Evolutionary conservation across 495 filamentous ascomycete genomes (phyloP), one percentile per base, ranked within the genome.

Genomic region (Durotheca rogersii): DNA sequence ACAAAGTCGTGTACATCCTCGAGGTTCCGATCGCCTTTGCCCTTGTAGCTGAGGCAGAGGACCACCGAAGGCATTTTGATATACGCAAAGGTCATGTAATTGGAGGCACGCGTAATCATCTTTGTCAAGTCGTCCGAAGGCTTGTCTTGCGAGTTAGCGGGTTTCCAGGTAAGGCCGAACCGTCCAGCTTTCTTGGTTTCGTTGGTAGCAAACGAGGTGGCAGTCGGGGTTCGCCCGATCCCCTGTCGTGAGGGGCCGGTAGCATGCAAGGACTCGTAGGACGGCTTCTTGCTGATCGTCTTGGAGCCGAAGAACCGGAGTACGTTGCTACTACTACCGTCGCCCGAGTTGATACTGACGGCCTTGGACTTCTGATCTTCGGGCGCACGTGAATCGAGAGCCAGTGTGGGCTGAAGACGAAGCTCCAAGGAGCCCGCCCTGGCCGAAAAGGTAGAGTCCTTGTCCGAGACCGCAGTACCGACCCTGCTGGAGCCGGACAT

Each of bases 1-100:
- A 97, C 93, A 51, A 98, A 92, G 60, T 96, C 85, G 67, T 98
- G 93, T 9, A 98, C 83, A 67, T 98, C 93, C 71, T 95, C 88
- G 39, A 98, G 72, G 60, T 97, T 99, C 59, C 90, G 89, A 45
- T 95, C 87, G 33, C 89, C 90, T 67, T 86, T 92, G 49, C 94
- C 93, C 67, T 99, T 97, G 73, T 96, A 99, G 65, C 87, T 92
- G 43, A 99, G 76, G 69, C 92, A 96, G 16, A 99, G 80, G 7
- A 96, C 91, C 36, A 97, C 90, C 52, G 88, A 90, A 1, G 91
- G 88, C 40, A 97, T 88, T 69, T 90, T 93, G 65, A 97, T 90
- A 62, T 93, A 94, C 12, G 92, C 86, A 18, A 99, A 81, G 0
- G 91, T 96, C 89, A 96, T 96, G 72, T 93, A 97, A 64, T 92